Evolutionary conservation across 306 rosid genomes (phyloP).

Genomic region (Pachyrhizus erosus): DNA sequence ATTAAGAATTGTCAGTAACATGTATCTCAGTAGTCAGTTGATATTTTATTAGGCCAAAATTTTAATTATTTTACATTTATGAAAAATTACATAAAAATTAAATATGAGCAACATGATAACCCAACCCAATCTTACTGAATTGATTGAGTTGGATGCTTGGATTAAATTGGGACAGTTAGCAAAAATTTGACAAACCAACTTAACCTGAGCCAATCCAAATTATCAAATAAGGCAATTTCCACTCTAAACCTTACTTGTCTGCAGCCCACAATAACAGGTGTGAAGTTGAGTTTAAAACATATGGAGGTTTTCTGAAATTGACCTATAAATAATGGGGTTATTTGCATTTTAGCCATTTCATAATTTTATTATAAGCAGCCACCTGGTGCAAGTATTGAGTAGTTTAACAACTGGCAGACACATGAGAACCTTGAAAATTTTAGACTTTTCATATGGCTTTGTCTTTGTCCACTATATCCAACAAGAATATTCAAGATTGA

Average conservation of each 20-base stretch:
- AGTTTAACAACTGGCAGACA: not conserved
- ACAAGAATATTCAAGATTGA: slow-evolving; percentile 11
- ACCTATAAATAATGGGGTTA: not conserved
- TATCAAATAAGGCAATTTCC: not conserved
- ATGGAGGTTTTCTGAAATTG: not conserved
- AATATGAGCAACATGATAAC: not conserved
- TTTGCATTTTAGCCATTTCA: not conserved
- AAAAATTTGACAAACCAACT: not conserved
- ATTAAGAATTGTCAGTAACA: not conserved
- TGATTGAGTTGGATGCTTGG: not conserved
- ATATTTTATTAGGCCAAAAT: not conserved
- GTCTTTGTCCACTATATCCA: not conserved
- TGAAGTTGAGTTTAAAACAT: not conserved
- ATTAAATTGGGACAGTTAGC: not conserved
- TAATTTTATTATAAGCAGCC: not conserved
- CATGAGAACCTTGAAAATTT: not conserved
- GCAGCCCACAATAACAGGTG: not conserved
- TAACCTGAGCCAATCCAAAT: not conserved
- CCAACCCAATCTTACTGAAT: not conserved
- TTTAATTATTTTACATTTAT: not conserved
- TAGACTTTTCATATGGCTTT: not conserved
- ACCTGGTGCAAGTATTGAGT: not conserved
- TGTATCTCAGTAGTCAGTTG: not conserved
- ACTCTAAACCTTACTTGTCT: not conserved
- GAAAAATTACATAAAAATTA: too few species aligned